These are phyloP conservation scores for Pyrenula aspistea DNA, from an alignment of 495 filamentous ascomycete species.

Conservation along the genomic window DNA sequence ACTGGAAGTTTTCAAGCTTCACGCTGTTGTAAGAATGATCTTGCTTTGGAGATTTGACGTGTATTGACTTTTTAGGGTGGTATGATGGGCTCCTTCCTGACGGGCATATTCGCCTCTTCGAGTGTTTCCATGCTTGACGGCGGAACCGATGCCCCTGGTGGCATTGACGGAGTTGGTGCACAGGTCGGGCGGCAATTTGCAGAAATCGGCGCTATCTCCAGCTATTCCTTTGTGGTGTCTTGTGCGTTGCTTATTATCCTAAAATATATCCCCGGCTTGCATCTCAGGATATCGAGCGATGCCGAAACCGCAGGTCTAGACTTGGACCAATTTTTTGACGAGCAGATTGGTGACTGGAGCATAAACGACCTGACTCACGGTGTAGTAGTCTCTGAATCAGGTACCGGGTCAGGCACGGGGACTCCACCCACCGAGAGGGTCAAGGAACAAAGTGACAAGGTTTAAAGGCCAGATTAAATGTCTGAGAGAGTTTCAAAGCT, in stretches of 20 bases:
- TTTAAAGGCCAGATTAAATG: neutral
- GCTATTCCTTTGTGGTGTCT: slow-evolving; percentile 43
- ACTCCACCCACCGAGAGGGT: slow-evolving; percentile 1
- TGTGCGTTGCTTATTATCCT: slow-evolving; percentile 40
- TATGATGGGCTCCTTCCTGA: slow-evolving; percentile 48
- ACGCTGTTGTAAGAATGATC: slow-evolving; percentile 29
- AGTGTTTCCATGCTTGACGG: slow-evolving; percentile 36
- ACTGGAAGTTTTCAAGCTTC: slow-evolving; percentile 52
- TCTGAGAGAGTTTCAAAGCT: no score
- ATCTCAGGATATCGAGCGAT: slow-evolving; percentile 42
- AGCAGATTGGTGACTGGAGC: slow-evolving; percentile 40
- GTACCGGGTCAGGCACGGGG: slow-evolving; percentile 10
- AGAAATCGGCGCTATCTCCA: slow-evolving; percentile 43
- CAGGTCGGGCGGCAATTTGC: slow-evolving; percentile 49
- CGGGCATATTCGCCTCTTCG: slow-evolving; percentile 44
- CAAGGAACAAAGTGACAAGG: slow-evolving; percentile 1
- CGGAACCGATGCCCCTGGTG: slow-evolving; percentile 31
- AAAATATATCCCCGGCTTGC: slow-evolving; percentile 47
- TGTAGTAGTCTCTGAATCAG: slow-evolving; percentile 4
- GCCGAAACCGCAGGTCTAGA: slow-evolving; percentile 46
- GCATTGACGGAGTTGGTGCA: slow-evolving; percentile 43
- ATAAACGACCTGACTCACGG: slow-evolving; percentile 13
- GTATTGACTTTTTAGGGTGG: slow-evolving; percentile 18
- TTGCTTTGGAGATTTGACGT: neutral
- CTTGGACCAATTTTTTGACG: slow-evolving; percentile 44